phyloP scores from a whole-genome alignment of 2,329 filamentous ascomycete genomes.

The Setomelanomma holmii region DNA sequence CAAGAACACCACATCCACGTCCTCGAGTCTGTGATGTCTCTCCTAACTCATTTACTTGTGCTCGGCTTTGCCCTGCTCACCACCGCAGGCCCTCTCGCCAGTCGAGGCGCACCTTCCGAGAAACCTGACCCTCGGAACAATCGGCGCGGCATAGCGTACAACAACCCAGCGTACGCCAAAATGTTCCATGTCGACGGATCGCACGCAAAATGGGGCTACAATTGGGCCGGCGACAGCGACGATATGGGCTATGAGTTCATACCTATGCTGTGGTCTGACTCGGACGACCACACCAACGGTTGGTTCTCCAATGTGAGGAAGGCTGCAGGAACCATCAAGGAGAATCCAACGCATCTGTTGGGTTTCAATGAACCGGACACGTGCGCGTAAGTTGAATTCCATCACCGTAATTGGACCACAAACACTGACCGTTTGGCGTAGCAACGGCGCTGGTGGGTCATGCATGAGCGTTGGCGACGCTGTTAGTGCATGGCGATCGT shows the following conservation, averaged over 20 bases:
- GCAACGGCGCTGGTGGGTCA: conserved; percentile 22
- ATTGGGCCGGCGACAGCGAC: conserved; percentile 64
- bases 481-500: conserved; percentile 20
- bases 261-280: conserved; percentile 55
- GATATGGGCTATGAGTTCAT: conserved; percentile 9
- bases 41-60: too few relatives aligned
- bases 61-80: neutral
- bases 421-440: too few relatives aligned
- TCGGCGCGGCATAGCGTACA: conserved; percentile 70
- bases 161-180: conserved; percentile 60
- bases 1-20: neutral
- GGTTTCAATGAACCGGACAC: conserved; percentile 48
- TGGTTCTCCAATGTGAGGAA: conserved; percentile 28
- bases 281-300: conserved; percentile 13
- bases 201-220: conserved; percentile 68
- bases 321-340: conserved; percentile 1
- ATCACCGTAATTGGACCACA: neutral
- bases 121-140: neutral
- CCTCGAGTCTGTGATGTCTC: neutral
- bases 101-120: neutral
- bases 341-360: conserved; percentile 28
- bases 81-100: neutral
- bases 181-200: conserved; percentile 54
- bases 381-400: conserved; percentile 24
- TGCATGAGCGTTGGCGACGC: conserved; percentile 29